Percentiles rank a stretch among this genome's conserved stretches.
These are phyloP conservation scores for Pelargonium cotyledonis DNA, from an alignment of 441 rosid genomes.

Conservation along the genomic window DNA sequence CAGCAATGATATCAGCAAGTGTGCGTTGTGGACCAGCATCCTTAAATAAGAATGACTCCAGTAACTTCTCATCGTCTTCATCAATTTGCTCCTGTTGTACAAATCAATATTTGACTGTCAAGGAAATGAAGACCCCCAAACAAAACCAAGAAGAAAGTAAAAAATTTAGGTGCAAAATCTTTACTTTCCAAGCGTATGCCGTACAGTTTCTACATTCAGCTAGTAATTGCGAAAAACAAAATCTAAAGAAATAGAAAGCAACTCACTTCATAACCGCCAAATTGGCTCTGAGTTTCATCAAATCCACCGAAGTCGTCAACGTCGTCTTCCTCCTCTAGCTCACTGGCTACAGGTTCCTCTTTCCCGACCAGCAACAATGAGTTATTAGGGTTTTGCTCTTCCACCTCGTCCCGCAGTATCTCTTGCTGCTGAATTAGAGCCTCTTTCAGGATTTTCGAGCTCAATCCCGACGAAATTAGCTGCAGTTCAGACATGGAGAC, in stretches of 20 bases:
- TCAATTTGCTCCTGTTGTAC: slow-evolving; percentile 53
- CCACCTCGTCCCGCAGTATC: slow-evolving; percentile 49
- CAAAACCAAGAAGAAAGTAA: not conserved
- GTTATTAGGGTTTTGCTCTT: slow-evolving; percentile 27
- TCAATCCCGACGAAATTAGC: slow-evolving; percentile 62
- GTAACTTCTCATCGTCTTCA: slow-evolving; percentile 72
- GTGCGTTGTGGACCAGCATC: slow-evolving; percentile 58
- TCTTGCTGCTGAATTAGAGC: slow-evolving; percentile 80
- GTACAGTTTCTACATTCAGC: not conserved
- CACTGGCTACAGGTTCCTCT: slow-evolving; percentile 15
- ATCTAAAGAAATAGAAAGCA: not conserved
- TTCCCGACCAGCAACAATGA: slow-evolving; percentile 34
- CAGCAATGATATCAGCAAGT: slow-evolving; percentile 68
- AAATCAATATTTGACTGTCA: not conserved
- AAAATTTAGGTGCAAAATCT: not conserved
- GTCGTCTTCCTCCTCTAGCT: slow-evolving; percentile 52
- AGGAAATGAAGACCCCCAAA: not conserved
- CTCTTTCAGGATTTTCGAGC: slow-evolving; percentile 75
- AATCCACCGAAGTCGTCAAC: slow-evolving; percentile 62
- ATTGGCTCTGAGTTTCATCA: slow-evolving; percentile 51
- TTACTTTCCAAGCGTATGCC: not conserved
- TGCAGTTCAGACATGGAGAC: slow-evolving; percentile 14
- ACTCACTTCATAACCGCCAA: slow-evolving; percentile 49
- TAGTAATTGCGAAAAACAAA: not conserved
- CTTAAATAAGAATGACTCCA: slow-evolving; percentile 69